Evolutionary conservation across 208 protist genomes (phyloP).

Genomic region (Crithidia sp.): DNA sequence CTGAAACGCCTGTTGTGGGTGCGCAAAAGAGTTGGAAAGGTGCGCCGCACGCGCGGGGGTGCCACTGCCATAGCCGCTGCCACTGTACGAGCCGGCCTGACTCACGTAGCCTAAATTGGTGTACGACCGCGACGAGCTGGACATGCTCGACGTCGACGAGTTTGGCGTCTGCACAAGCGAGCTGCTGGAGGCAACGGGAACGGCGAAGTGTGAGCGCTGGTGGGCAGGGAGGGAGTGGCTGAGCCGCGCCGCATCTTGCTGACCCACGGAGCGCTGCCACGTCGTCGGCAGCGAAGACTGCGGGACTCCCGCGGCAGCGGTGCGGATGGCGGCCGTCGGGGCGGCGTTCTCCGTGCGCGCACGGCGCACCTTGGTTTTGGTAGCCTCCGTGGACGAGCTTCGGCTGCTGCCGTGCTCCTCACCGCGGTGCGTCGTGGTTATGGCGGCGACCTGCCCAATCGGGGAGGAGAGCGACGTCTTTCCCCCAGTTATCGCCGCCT

Average conservation of each 20-base stretch:
- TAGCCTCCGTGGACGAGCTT: background rate
- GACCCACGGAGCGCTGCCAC: background rate
- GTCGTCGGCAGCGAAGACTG: background rate
- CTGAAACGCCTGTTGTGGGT: background rate
- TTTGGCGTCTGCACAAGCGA: slow-evolving; percentile 6
- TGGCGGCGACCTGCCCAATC: background rate
- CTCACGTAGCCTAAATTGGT: slow-evolving; percentile 15
- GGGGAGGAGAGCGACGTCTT: background rate
- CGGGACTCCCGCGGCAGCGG: background rate
- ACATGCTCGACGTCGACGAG: slow-evolving; percentile 7
- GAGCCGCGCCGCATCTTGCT: background rate
- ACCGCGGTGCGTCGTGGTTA: background rate
- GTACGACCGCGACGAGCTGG: slow-evolving; percentile 12
- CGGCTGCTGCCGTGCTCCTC: background rate
- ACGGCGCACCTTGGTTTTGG: background rate
- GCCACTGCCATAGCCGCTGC: background rate
- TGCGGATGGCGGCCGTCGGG: background rate
- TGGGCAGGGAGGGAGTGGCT: slow-evolving; percentile 7
- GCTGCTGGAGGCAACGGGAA: slow-evolving; percentile 11
- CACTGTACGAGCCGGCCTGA: background rate
- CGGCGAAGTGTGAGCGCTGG: slow-evolving; percentile 13
- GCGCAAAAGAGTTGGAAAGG: background rate
- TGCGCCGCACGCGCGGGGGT: background rate
- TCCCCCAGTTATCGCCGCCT: background rate
- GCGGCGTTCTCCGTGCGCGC: slow-evolving; percentile 1